Evolutionary conservation across 345 rosid genomes (phyloP), one percentile per base, ranked within the genome.

Genomic region (Hirschfeldia incana): DNA sequence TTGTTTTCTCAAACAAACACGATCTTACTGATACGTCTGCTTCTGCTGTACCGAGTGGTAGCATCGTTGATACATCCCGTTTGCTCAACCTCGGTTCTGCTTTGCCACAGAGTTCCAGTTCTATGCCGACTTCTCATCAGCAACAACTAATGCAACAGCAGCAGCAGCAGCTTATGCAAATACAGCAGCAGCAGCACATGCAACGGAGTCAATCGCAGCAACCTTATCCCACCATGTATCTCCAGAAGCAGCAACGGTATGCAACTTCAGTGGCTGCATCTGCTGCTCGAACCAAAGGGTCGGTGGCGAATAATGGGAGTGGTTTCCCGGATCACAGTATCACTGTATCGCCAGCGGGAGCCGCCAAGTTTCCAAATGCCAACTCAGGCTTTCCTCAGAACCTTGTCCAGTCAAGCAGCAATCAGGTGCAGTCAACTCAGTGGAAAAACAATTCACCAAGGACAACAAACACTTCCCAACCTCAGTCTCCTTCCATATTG

Each of bases 361-460:
- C 84, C 28, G 88, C 85, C 28, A 95, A 90, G 84, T 90, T 86
- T 67, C 82, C 91, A 39, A 88, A 80, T 83, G 80, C 89, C 16
- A 74, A 83, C 28, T 46, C 98, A 68, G 83, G 83, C 1, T 91
- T 89, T 80, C 88, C 94, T 8, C 97, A 86, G 70, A 96, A 82
- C 76, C 84, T 90, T 75, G 93, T 92, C 17, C 99, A 89, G 86
- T 85, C 87, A 49, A 78, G 85, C 76, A 81, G 82, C 58, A 83
- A 82, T 78, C 91, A 89, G 27, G 84, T 70, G 60, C 98, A 91
- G 60, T 85, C 98, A 69, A 78, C 92, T 60, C 99, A 88, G 74
- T 93, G 99, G 99, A 95, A 91, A 83, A 80, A 46, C 59, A 89
- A 83, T 86, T 84, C 97, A 59, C 80, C 72, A 16, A 87, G 93